phyloP scores from a whole-genome alignment of 1,284 basidiomycete genomes.

The Ceratobasidium theobromae region DNA sequence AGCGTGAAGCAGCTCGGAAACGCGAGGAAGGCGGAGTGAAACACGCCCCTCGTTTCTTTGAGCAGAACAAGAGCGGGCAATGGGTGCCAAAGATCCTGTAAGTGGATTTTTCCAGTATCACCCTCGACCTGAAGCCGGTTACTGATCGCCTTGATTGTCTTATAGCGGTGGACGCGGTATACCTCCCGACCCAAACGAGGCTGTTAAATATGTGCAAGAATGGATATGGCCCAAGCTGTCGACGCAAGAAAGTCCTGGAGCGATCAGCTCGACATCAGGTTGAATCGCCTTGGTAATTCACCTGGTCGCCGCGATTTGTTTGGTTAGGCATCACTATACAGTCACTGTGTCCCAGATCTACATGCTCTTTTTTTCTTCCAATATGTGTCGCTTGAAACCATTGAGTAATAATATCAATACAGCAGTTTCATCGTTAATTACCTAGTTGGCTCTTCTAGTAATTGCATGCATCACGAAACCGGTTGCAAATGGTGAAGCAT shows the following conservation, averaged over 20 bases:
- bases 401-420: background rate
- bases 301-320: background rate
- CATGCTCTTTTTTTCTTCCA: background rate
- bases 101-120: constrained; percentile 38
- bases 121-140: too few relatives aligned
- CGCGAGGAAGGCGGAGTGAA: constrained; percentile 74
- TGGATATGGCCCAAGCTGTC: constrained; percentile 64
- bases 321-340: background rate
- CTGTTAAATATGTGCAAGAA: constrained; percentile 57
- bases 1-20: constrained; percentile 76
- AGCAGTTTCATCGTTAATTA: too few relatives aligned
- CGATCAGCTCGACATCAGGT: background rate
- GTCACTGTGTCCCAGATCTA: background rate
- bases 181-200: constrained; percentile 65
- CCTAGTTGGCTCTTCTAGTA: too few relatives aligned
- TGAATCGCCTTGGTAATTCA: background rate
- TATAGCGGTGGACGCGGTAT: constrained; percentile 50
- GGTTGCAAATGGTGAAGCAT: too few relatives aligned
- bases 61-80: constrained; percentile 64
- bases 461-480: too few relatives aligned
- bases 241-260: background rate
- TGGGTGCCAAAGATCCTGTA: constrained; percentile 83
- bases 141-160: too few relatives aligned
- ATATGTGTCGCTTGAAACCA: background rate
- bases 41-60: constrained; percentile 80